A percentile compares a stretch with the other conserved stretches of the same genome.
Evolutionary conservation across 805 yeast species (phyloP).

Genomic region (Sugiyamaella valdiviana): DNA sequence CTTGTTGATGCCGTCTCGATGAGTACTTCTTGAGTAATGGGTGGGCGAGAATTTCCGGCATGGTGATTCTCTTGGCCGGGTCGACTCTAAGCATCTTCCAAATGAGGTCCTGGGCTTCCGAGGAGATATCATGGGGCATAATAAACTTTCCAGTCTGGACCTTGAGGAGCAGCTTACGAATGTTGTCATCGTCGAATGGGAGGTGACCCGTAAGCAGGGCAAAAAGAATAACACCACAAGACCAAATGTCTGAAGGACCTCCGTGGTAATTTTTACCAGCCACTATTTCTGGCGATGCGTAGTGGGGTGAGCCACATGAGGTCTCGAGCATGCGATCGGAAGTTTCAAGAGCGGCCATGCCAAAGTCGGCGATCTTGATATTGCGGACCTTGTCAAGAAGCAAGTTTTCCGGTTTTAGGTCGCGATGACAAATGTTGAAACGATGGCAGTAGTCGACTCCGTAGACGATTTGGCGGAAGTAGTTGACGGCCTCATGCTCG

Average conservation of each 20-base stretch:
- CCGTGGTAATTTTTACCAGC: slow-evolving; percentile 95
- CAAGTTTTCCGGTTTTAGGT: slow-evolving; percentile 75
- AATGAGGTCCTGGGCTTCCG: slow-evolving; percentile 84
- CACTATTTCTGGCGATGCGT: slow-evolving; percentile 97
- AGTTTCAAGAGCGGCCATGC: slow-evolving; percentile 96
- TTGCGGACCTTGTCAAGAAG: slow-evolving; percentile 75
- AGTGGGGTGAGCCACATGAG: slow-evolving; percentile 97
- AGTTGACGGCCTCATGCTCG: slow-evolving; percentile 83
- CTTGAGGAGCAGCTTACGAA: slow-evolving; percentile 75
- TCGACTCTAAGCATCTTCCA: slow-evolving; percentile 73
- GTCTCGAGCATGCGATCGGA: slow-evolving; percentile 80
- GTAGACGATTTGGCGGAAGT: slow-evolving; percentile 77
- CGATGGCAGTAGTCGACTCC: slow-evolving; percentile 84
- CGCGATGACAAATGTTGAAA: slow-evolving; percentile 83
- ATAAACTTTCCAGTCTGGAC: slow-evolving; percentile 85
- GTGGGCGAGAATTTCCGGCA: slow-evolving; percentile 69
- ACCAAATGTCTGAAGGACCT: slow-evolving; percentile 96
- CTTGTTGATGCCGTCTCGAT: background rate
- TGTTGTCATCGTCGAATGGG: slow-evolving; percentile 96
- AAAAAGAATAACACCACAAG: slow-evolving; percentile 91
- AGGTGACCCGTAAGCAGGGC: slow-evolving; percentile 91
- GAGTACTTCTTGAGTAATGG: slow-evolving; percentile 73
- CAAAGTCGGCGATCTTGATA: slow-evolving; percentile 96
- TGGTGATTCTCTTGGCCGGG: slow-evolving; percentile 72
- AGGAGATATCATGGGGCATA: slow-evolving; percentile 73